Evolutionary conservation across 768 basidiomycete species (phyloP), one percentile per base, ranked within the genome.

Genomic region (Boletus sp.): DNA sequence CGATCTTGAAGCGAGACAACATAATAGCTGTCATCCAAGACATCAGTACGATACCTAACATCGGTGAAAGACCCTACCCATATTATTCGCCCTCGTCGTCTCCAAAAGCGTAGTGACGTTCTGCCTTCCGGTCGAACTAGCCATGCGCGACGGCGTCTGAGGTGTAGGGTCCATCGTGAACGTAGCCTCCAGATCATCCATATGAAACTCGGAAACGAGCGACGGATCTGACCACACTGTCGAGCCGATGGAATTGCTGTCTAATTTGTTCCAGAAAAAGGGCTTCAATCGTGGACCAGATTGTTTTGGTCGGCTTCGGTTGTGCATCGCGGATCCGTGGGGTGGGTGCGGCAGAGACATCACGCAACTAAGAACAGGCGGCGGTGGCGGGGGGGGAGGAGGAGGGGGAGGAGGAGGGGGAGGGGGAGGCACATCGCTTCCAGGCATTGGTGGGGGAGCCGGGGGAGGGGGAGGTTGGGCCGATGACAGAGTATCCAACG

Each of bases 241-340:
- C 7, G 79, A 64, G 4, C 62, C 58, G 5, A 80, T 62, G 6
- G 73, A 66, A 7, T 76, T 62, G 12, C 67, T 68, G n/a, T 78
- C 73, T 5, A 94, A 59, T 63, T 96, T 95, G 60, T 85, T 88
- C 94, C 94, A 96, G 70, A 93, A 93, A 76, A 97, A 94, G 2
- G 94, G 90, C 70, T 89, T 88, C 50, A 92, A 69, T 47, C 81
- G 80, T n/a, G 86, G 84, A 12, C 76, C 77, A 28, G 66, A 61
- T 8, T 67, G 59, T 58, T 75, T 79, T 24, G 64, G 58, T 50
- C 69, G 75, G 39, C 57, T 61, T 36, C 64, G 68, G 32, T 68
- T 66, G 54, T 67, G 71, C 57, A 74, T 75, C 9, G 73, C 70
- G 15, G 74, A 49, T 11, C 48, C 55, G 32, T 62, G 71, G 33